Conservation (phyloP, 2,329 filamentous ascomycete species). For the Colletotrichum filicis region DNA sequence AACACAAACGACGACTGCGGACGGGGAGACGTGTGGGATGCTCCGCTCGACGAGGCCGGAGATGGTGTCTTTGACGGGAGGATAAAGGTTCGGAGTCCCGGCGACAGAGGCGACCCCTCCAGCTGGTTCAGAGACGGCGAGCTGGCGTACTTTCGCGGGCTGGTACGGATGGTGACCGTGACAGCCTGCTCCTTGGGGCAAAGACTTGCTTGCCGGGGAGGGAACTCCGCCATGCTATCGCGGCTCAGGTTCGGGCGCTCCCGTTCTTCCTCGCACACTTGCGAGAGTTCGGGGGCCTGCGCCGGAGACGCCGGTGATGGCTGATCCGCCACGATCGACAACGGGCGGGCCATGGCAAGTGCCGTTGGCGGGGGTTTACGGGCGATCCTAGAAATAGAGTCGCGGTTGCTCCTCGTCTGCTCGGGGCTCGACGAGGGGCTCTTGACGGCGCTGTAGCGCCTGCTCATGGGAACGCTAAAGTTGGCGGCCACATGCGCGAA, state of each 20-base stretch:
- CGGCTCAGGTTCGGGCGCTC: background rate
- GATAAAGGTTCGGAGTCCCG: constrained; percentile 37
- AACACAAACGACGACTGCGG: constrained; percentile 48
- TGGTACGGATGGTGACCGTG: constrained; percentile 31
- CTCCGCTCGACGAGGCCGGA: constrained; percentile 37
- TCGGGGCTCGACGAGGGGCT: constrained; percentile 39
- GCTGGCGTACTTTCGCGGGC: constrained; percentile 45
- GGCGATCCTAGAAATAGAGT: constrained; percentile 39
- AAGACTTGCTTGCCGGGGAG: constrained; percentile 36
- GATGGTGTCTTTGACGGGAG: constrained; percentile 11
- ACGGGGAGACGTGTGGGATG: constrained; percentile 37
- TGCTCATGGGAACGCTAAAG: constrained; percentile 63
- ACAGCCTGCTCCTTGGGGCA: constrained; percentile 5
- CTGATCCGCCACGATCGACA: constrained; percentile 66
- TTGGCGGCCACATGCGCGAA: constrained; percentile 51
- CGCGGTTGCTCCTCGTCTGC: constrained; percentile 35
- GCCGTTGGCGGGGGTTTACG: constrained; percentile 57
- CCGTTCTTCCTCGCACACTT: background rate
- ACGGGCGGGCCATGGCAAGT: constrained; percentile 59
- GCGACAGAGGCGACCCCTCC: constrained; percentile 35
- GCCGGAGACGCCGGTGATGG: constrained; percentile 58
- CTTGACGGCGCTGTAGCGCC: constrained; percentile 56
- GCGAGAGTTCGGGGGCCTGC: constrained; percentile 9
- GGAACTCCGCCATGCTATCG: constrained; percentile 1
- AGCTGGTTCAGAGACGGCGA: constrained; percentile 44